Evolutionary conservation across 2,329 filamentous ascomycete species (phyloP), one percentile per base, ranked within the genome.

Genomic region (Paramyrothecium roridum): DNA sequence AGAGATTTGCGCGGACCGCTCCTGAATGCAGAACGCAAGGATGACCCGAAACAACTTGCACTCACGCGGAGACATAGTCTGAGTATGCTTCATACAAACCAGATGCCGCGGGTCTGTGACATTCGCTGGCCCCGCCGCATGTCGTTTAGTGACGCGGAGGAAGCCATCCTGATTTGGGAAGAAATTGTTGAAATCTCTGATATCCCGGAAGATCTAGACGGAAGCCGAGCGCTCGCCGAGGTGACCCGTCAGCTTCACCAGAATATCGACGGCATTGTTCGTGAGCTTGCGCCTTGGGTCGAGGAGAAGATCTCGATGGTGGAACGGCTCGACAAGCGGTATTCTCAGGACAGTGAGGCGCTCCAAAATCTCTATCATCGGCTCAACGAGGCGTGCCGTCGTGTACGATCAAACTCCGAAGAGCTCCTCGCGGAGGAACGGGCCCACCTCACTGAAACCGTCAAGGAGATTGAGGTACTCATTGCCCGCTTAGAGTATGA

Each of bases 401-500:
- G 80, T 17, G 78, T 92, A 17, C 84, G 86, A 58, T 81, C 88
- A 55, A 80, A 81, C 56, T 87, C 87, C 1, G 83, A 87, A 34
- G 87, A 90, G 56, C 75, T 91, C 17, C 73, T 96, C 11, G 79
- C 80, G 0, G 84, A 87, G 50, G 89, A 96, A 71, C 83, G 87
- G 45, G 79, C 80, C 21, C 80, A 82, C 52, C 76, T 96, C 40
- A 83, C 82, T 3, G 90, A 95, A 66, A 81, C 82, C 17, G 78
- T 92, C 57, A 88, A 88, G 69, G 90, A 95, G 59, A 80, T 97
- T 16, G 92, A 96, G 68, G 83, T 88, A 21, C 77, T 96, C 43
- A 85, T 88, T 3, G 91, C 91, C 20, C 93, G 93, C 71, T 79
- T 98, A 54, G 93, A 98, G 65, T 98, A 98, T 71, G 93, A 97